These are phyloP conservation scores for Boletus subparvulus DNA, from an alignment of 768 basidiomycete species.

Conservation along the genomic window DNA sequence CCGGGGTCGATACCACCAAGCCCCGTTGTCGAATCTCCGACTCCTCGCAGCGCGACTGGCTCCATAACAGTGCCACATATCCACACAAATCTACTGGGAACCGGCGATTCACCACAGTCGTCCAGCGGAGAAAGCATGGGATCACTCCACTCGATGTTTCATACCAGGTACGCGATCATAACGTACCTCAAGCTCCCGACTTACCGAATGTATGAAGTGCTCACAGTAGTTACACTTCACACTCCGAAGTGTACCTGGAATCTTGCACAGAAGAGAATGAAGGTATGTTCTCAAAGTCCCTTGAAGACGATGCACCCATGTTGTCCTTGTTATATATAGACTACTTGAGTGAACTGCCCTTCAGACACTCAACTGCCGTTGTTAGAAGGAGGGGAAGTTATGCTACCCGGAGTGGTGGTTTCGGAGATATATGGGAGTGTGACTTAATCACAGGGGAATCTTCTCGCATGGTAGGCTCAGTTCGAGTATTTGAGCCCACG, in stretches of 20 bases:
- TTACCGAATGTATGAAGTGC: conserved; percentile 4
- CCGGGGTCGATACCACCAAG: conserved; percentile 1
- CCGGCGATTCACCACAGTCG: background rate
- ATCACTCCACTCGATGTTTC: conserved; percentile 2
- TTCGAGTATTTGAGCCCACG: background rate
- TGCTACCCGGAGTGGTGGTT: conserved; percentile 12
- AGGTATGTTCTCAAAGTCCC: background rate
- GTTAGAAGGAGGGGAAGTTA: conserved; percentile 6
- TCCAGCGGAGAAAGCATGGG: background rate
- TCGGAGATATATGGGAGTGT: conserved; percentile 27
- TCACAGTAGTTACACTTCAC: conserved; percentile 13
- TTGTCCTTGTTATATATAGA: conserved; percentile 7
- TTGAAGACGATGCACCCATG: background rate
- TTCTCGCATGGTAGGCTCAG: conserved; percentile 3
- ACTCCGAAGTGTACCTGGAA: conserved; percentile 8
- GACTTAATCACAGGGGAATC: conserved; percentile 10
- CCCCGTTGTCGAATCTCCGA: conserved; percentile 11
- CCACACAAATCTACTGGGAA: background rate
- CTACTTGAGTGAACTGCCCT: conserved; percentile 4
- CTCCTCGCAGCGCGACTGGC: background rate
- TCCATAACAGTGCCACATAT: background rate
- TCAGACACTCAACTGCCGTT: background rate
- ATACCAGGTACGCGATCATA: conserved; percentile 8
- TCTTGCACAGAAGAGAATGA: conserved; percentile 4
- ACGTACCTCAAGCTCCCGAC: background rate